Percentiles rank a stretch among this genome's conserved stretches.
These are phyloP conservation scores for Mesotaenium endlicherianum DNA, from an alignment of 139 green algal genomes.

Conservation along the genomic window DNA sequence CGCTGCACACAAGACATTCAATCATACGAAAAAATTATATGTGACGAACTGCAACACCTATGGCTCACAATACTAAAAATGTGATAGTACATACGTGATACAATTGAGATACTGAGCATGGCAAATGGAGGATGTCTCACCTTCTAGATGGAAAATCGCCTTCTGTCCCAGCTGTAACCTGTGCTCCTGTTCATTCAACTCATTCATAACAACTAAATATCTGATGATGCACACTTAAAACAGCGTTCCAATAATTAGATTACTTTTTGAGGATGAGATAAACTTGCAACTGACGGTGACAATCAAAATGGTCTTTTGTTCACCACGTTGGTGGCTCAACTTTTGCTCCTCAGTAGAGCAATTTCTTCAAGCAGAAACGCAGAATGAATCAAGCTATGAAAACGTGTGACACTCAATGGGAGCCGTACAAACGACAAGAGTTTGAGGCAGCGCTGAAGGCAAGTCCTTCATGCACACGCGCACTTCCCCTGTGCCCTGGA, in stretches of 20 bases:
- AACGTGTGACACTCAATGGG: too few species aligned
- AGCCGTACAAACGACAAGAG: too few species aligned
- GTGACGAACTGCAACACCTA: neutral
- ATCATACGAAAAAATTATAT: neutral
- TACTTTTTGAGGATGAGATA: neutral
- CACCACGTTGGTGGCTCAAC: neutral
- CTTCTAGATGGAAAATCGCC: conserved; percentile 94
- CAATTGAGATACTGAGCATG: neutral
- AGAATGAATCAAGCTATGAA: too few species aligned
- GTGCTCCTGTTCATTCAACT: conserved; percentile 70
- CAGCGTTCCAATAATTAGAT: neutral
- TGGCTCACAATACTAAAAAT: neutral
- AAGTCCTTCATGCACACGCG: too few species aligned
- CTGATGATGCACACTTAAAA: neutral
- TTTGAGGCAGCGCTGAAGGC: too few species aligned
- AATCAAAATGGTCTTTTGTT: neutral
- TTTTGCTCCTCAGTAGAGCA: neutral
- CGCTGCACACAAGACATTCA: conserved; percentile 51
- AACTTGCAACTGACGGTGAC: neutral
- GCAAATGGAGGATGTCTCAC: neutral
- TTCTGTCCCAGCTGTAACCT: conserved; percentile 84
- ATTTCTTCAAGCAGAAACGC: neutral
- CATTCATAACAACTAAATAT: neutral
- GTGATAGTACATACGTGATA: neutral
- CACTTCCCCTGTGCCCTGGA: too few species aligned